phyloP scores from a whole-genome alignment of 306 rosid species.

The Cyamopsis tetragonoloba region DNA sequence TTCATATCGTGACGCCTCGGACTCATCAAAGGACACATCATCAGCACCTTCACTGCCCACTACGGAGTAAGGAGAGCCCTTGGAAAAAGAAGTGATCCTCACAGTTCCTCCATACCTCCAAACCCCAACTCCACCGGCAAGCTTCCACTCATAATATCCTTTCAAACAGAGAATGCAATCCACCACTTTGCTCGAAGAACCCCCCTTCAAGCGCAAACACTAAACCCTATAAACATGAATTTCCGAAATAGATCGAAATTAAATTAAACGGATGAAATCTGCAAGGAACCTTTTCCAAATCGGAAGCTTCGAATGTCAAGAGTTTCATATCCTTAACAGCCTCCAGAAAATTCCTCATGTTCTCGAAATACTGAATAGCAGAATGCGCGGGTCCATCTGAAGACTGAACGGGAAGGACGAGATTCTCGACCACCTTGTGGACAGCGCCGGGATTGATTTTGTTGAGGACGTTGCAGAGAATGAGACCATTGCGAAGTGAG shows the following conservation, averaged over 20 bases:
- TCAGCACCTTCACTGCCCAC: constrained; percentile 61
- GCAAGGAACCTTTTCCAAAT: constrained; percentile 95
- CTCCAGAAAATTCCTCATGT: constrained; percentile 89
- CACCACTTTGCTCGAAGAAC: constrained; percentile 84
- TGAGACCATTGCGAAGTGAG: constrained; percentile 87
- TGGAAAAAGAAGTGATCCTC: constrained; percentile 70
- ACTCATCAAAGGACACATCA: constrained; percentile 65
- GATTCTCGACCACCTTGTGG: constrained; percentile 82
- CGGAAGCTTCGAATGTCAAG: constrained; percentile 93
- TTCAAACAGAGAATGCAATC: constrained; percentile 97
- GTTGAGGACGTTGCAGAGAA: constrained; percentile 96
- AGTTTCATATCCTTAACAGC: constrained; percentile 84
- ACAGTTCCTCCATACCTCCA: constrained; percentile 99
- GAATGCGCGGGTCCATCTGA: constrained; percentile 89
- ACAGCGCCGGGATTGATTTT: constrained; percentile 93
- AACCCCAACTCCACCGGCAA: constrained; percentile 85
- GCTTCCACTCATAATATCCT: constrained; percentile 92
- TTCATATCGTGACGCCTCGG: constrained; percentile 70
- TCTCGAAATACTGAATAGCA: constrained; percentile 94
- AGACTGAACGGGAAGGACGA: constrained; percentile 53
- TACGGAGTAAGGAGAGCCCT: constrained; percentile 48
- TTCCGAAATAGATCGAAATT: too few relatives aligned
- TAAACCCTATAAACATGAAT: neutral
- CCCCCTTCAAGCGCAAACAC: constrained; percentile 48
- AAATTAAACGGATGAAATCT: too few relatives aligned